phyloP scores from a whole-genome alignment of 352 stramenopile species.

The Phytophthora syringae region DNA sequence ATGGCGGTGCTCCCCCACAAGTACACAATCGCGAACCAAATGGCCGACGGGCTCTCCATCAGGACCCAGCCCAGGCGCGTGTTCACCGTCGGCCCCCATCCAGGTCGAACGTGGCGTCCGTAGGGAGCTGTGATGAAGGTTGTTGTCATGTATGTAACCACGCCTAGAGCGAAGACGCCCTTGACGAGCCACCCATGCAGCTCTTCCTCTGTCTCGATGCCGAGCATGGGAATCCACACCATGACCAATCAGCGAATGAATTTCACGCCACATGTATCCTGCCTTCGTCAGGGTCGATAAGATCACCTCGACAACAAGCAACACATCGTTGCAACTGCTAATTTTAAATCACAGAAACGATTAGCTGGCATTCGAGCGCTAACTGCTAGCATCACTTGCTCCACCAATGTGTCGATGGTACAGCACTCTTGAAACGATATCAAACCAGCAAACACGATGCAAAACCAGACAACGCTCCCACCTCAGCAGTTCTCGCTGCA shows the following conservation, averaged over 20 bases:
- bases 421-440: conserved; percentile 7
- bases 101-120: conserved; percentile 54
- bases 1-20: conserved; percentile 43
- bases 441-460: not conserved
- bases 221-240: conserved; percentile 15
- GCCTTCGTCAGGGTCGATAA: not conserved
- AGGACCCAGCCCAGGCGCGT: conserved; percentile 71
- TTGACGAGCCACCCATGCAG: conserved; percentile 60
- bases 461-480: not conserved
- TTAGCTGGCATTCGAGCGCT: not conserved
- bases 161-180: conserved; percentile 61
- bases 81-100: conserved; percentile 65
- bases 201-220: conserved; percentile 47
- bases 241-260: conserved; percentile 21
- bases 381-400: not conserved
- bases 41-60: conserved; percentile 75
- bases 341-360: too few species aligned
- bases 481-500: not conserved
- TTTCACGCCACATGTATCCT: conserved; percentile 2
- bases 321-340: too few species aligned
- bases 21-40: conserved; percentile 65
- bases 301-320: too few species aligned
- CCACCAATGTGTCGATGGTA: not conserved
- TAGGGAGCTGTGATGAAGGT: conserved; percentile 71
- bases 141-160: conserved; percentile 55